Conservation (phyloP, 331 rosid species). For the Erythrophleum ivorense region DNA sequence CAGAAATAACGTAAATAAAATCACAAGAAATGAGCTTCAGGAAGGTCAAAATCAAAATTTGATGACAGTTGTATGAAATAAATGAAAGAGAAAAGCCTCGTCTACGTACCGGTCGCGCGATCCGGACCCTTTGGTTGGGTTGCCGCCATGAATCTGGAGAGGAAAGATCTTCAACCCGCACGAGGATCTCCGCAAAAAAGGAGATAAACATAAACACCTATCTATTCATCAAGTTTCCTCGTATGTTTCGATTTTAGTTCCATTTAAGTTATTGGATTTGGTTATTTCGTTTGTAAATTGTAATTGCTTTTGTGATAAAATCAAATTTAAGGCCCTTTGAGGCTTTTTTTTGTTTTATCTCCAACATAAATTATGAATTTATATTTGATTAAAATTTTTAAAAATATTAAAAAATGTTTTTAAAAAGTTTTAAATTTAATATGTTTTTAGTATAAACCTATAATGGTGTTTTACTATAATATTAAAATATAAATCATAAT, state of each 20-base stretch:
- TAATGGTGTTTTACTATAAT: too few species aligned
- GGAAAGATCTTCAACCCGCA: conserved; percentile 48
- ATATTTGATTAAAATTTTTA: too few species aligned
- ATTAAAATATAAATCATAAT: too few species aligned
- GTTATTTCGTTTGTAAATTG: background rate
- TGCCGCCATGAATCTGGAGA: conserved; percentile 61
- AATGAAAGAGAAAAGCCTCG: background rate
- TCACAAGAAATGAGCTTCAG: background rate
- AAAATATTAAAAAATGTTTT: too few species aligned
- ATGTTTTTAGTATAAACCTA: too few species aligned
- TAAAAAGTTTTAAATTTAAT: too few species aligned
- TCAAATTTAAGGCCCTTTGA: background rate
- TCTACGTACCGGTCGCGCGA: conserved; percentile 54
- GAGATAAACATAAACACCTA: conserved; percentile 20
- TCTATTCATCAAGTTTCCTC: background rate
- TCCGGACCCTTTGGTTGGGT: conserved; percentile 53
- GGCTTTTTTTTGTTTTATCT: too few species aligned
- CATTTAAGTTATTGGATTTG: background rate
- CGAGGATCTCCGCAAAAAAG: conserved; percentile 42
- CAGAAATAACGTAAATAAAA: background rate
- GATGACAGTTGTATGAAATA: background rate
- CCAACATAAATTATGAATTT: too few species aligned
- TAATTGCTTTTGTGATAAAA: background rate
- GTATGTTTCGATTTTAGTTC: background rate
- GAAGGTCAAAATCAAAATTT: conserved; percentile 21